Conservation (phyloP, 495 filamentous ascomycete genomes). For the Durotheca rogersii region DNA sequence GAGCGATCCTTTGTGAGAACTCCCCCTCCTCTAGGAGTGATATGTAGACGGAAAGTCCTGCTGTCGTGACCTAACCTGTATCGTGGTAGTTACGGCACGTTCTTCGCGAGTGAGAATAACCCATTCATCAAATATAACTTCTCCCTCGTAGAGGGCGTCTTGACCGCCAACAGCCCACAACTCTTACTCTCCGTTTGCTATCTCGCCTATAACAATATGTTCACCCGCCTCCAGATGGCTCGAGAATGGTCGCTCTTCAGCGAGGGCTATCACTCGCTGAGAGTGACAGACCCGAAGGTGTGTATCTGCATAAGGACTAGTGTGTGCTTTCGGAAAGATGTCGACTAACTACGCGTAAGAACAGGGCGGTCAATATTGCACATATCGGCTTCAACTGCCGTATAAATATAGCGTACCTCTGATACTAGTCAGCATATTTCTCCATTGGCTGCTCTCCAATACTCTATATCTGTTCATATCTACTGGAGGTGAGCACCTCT, state of each 20-base stretch:
- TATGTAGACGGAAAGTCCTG: neutral
- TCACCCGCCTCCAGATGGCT: conserved; percentile 29
- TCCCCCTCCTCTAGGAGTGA: neutral
- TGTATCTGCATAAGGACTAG: too few relatives aligned
- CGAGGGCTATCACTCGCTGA: conserved; percentile 40
- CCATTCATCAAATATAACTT: conserved; percentile 8
- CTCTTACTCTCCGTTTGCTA: conserved; percentile 45
- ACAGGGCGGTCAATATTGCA: conserved; percentile 39
- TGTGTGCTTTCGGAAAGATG: too few relatives aligned
- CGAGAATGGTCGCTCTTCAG: conserved; percentile 27
- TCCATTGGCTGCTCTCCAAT: conserved; percentile 30
- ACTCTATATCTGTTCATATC: conserved; percentile 21
- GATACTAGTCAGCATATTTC: conserved; percentile 15
- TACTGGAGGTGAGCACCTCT: conserved; percentile 13
- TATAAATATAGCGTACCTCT: conserved; percentile 32
- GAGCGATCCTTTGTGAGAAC: neutral
- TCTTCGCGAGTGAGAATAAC: conserved; percentile 23
- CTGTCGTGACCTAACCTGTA: neutral
- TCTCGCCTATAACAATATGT: conserved; percentile 33
- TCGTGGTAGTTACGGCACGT: conserved; percentile 11
- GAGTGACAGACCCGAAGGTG: conserved; percentile 47
- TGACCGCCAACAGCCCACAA: conserved; percentile 48
- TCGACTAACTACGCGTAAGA: neutral
- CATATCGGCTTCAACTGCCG: conserved; percentile 39
- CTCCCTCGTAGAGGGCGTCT: conserved; percentile 18